Evolutionary conservation across 2,329 filamentous ascomycete species (phyloP).

Genomic region (Xylaria sp.): DNA sequence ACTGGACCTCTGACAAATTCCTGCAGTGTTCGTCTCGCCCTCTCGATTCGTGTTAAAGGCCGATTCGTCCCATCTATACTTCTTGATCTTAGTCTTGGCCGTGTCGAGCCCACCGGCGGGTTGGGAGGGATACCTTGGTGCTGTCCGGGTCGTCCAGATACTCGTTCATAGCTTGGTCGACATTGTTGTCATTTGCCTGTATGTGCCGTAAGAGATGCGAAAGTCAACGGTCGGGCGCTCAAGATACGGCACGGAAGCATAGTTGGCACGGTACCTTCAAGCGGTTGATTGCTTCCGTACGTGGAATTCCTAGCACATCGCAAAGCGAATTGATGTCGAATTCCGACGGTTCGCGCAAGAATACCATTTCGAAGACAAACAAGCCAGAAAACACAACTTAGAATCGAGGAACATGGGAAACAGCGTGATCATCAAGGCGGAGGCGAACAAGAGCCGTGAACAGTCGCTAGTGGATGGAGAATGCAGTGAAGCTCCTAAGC

Average conservation of each 20-base stretch:
- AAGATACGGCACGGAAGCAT: constrained; percentile 1
- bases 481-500: constrained; percentile 7
- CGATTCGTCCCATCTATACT: constrained; percentile 53
- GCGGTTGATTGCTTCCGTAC: constrained; percentile 24
- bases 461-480: not conserved
- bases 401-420: constrained; percentile 14
- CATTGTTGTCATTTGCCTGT: constrained; percentile 42
- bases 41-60: constrained; percentile 50
- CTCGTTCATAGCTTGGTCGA: constrained; percentile 46
- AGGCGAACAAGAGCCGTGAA: not conserved
- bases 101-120: not conserved
- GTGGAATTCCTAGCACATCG: constrained; percentile 20
- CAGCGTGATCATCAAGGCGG: not conserved
- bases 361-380: constrained; percentile 23
- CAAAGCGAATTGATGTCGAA: constrained; percentile 18
- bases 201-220: not conserved
- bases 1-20: constrained; percentile 38
- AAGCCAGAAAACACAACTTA: not conserved
- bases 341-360: constrained; percentile 21
- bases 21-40: constrained; percentile 39
- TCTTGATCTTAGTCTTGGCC: constrained; percentile 12
- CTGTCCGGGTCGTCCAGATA: constrained; percentile 45
- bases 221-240: constrained; percentile 6
- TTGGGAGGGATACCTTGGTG: constrained; percentile 33
- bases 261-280: constrained; percentile 24